These are phyloP conservation scores for Geotrichum cucujoidarum DNA, from an alignment of 1,139 yeast species.

Conservation along the genomic window DNA sequence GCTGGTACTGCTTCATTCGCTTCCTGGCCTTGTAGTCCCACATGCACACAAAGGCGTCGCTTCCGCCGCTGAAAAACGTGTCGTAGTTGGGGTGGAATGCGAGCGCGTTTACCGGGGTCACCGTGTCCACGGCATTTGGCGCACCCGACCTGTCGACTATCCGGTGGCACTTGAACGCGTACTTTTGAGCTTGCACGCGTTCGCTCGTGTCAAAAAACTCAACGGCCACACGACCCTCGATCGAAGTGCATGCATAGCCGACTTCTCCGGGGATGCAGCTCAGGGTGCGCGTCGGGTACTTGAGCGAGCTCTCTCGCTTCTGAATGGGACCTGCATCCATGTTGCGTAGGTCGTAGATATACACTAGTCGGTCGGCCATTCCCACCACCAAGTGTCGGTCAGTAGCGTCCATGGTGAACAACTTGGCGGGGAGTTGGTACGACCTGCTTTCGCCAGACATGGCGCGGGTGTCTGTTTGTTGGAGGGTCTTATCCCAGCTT, in stretches of 20 bases:
- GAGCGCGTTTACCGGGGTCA: conserved; percentile 71
- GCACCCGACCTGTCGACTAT: conserved; percentile 34
- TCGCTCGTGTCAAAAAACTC: conserved; percentile 60
- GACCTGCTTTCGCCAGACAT: conserved; percentile 16
- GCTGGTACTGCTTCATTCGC: conserved; percentile 55
- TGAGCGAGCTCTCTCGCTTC: conserved; percentile 63
- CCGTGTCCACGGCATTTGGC: conserved; percentile 51
- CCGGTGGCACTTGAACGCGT: conserved; percentile 85
- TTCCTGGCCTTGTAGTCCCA: conserved; percentile 71
- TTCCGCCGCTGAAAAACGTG: conserved; percentile 69
- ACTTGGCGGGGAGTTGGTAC: conserved; percentile 46
- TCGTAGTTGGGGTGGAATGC: conserved; percentile 47
- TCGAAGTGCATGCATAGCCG: conserved; percentile 75
- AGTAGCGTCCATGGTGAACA: conserved; percentile 60
- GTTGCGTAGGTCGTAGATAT: conserved; percentile 55
- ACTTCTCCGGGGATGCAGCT: conserved; percentile 49
- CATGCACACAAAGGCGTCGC: conserved; percentile 67
- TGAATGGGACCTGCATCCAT: conserved; percentile 44
- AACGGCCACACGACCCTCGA: conserved; percentile 83
- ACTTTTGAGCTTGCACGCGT: conserved; percentile 47
- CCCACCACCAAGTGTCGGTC: conserved; percentile 50
- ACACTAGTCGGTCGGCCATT: conserved; percentile 49
- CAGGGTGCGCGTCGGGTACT: conserved; percentile 63
- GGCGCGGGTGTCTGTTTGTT: conserved; percentile 36
- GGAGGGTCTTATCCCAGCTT: conserved; percentile 51